Evolutionary conservation across 2,329 filamentous ascomycete species (phyloP).

Genomic region (Trichoderma citrinoviride): DNA sequence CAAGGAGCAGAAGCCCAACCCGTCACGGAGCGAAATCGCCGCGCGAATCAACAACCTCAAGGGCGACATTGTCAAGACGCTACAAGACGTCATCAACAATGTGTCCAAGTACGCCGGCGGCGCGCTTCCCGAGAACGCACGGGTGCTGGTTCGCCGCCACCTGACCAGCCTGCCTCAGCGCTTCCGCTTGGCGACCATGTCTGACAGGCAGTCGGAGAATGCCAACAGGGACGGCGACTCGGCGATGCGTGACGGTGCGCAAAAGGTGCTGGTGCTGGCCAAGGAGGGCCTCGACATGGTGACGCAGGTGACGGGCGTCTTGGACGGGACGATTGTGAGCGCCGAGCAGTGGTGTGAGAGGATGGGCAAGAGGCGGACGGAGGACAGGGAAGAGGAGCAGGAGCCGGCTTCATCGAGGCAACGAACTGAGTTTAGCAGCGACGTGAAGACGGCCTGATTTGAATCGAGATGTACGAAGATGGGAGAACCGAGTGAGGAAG

Average conservation of each 20-base stretch:
- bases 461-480: neutral
- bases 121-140: conserved; percentile 83
- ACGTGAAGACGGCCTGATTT: conserved; percentile 32
- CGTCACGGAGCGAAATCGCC: conserved; percentile 45
- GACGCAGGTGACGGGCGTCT: conserved; percentile 79
- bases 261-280: conserved; percentile 79
- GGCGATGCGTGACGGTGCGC: conserved; percentile 55
- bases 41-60: conserved; percentile 66
- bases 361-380: conserved; percentile 51
- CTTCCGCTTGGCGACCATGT: conserved; percentile 69
- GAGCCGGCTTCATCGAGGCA: conserved; percentile 20
- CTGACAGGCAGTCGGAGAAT: conserved; percentile 31
- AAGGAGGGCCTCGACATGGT: conserved; percentile 94
- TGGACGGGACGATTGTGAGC: conserved; percentile 84
- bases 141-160: conserved; percentile 77
- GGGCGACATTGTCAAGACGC: conserved; percentile 69
- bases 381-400: conserved; percentile 32
- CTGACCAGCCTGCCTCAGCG: conserved; percentile 80
- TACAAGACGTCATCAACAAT: conserved; percentile 78
- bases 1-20: conserved; percentile 28
- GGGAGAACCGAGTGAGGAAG: too few relatives aligned
- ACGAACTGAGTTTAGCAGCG: conserved; percentile 29
- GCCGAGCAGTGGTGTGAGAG: conserved; percentile 89
- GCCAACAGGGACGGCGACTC: conserved; percentile 38
- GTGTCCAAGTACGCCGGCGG: conserved; percentile 91